Evolutionary conservation across 2,329 filamentous ascomycete species (phyloP).

Genomic region (Chrysosphaeria jannelii): DNA sequence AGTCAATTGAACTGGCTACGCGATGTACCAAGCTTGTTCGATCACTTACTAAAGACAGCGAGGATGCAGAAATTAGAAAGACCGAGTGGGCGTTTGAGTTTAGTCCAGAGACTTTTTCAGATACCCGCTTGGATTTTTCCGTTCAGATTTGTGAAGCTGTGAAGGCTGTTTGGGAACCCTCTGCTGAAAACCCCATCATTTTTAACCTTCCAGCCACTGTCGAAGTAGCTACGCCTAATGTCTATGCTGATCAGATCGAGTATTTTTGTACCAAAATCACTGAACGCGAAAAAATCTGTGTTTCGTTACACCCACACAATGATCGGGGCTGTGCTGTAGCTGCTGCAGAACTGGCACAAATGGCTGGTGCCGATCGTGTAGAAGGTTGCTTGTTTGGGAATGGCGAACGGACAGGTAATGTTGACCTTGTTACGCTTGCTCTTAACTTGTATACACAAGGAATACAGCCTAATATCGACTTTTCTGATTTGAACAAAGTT

Average conservation of each 20-base stretch:
- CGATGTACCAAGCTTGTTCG: constrained; percentile 65
- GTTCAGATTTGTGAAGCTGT: constrained; percentile 72
- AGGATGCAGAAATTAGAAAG: constrained; percentile 19
- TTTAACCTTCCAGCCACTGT: constrained; percentile 94
- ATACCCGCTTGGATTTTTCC: constrained; percentile 59
- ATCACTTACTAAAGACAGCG: constrained; percentile 61
- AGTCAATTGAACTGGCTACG: constrained; percentile 56
- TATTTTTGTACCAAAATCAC: constrained; percentile 72
- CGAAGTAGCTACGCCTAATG: constrained; percentile 78
- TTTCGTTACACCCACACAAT: constrained; percentile 84
- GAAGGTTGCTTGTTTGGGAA: constrained; percentile 89
- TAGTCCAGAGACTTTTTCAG: constrained; percentile 70
- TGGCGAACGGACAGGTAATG: constrained; percentile 83
- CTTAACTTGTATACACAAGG: constrained; percentile 92
- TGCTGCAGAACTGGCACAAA: constrained; percentile 73
- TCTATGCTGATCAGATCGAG: constrained; percentile 90
- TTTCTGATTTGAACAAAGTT: constrained; percentile 60
- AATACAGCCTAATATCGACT: constrained; percentile 58
- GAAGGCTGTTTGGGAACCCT: constrained; percentile 75
- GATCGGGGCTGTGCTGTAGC: constrained; percentile 75
- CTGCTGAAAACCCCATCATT: constrained; percentile 53
- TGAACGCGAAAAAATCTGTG: constrained; percentile 61
- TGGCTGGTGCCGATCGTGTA: constrained; percentile 84
- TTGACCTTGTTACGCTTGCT: constrained; percentile 74
- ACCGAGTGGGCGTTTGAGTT: constrained; percentile 59